Percentiles rank a stretch among this genome's conserved stretches.
These are phyloP conservation scores for Euphorbia tirucalli DNA, from an alignment of 345 rosid species.

Conservation along the genomic window DNA sequence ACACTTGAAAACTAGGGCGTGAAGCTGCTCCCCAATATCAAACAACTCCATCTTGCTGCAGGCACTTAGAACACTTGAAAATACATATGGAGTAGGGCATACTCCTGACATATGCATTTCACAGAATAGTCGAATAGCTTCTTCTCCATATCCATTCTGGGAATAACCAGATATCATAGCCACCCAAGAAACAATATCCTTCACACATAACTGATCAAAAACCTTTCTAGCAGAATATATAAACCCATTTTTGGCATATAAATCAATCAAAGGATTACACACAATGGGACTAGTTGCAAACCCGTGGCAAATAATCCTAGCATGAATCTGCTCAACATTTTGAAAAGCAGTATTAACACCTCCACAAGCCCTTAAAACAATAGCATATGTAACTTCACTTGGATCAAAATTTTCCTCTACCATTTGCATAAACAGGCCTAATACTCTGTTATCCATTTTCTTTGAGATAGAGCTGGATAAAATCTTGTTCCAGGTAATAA, in stretches of 20 bases:
- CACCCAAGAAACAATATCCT: constrained; percentile 79
- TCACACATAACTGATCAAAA: constrained; percentile 48
- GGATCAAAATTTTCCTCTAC: constrained; percentile 39
- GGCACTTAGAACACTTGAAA: constrained; percentile 83
- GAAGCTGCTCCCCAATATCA: constrained; percentile 65
- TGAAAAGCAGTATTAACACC: constrained; percentile 31
- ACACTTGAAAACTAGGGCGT: constrained; percentile 60
- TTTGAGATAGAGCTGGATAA: constrained; percentile 41
- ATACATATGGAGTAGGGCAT: constrained; percentile 64
- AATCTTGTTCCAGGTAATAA: constrained; percentile 52
- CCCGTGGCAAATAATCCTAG: constrained; percentile 55
- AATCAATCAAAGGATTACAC: constrained; percentile 70
- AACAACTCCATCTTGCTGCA: constrained; percentile 57
- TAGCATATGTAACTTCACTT: constrained; percentile 41
- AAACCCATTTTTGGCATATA: constrained; percentile 61
- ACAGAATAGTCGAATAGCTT: constrained; percentile 55
- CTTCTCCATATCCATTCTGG: constrained; percentile 54
- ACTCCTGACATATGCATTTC: constrained; percentile 54
- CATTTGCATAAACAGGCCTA: constrained; percentile 43
- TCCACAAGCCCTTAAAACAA: constrained; percentile 51
- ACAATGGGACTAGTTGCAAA: constrained; percentile 39
- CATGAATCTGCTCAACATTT: constrained; percentile 60
- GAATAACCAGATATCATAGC: constrained; percentile 78
- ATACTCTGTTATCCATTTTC: constrained; percentile 33
- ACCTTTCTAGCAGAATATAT: constrained; percentile 48